These are phyloP conservation scores for Cyberlindnera mrakii DNA, from an alignment of 805 yeast genomes.

Conservation along the genomic window DNA sequence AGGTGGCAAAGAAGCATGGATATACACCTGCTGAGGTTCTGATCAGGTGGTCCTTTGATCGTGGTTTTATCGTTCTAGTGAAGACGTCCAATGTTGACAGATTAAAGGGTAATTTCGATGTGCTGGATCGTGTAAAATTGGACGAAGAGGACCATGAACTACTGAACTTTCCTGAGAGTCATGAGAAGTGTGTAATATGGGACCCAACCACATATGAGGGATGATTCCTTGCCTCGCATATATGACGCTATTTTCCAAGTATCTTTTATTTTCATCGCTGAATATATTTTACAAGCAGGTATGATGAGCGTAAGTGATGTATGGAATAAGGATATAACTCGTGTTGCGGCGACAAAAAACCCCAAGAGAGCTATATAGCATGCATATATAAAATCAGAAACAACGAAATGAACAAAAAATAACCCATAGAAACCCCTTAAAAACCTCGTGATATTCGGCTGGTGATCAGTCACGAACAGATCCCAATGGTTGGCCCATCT, in stretches of 20 bases:
- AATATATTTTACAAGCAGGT: too few species aligned
- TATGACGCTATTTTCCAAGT: too few species aligned
- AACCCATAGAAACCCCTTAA: neutral
- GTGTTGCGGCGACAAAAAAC: too few species aligned
- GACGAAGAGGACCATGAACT: conserved; percentile 33
- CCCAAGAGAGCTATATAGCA: too few species aligned
- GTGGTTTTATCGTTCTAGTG: conserved; percentile 67
- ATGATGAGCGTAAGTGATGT: too few species aligned
- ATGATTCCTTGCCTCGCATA: neutral
- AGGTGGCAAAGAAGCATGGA: conserved; percentile 41
- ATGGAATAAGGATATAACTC: too few species aligned
- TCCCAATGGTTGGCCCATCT: conserved; percentile 82
- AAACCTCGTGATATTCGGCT: neutral
- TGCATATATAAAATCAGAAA: neutral
- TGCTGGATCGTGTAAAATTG: conserved; percentile 40
- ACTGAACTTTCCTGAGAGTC: conserved; percentile 42
- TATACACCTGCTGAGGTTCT: conserved; percentile 57
- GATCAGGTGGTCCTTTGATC: conserved; percentile 66
- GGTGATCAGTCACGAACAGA: conserved; percentile 12
- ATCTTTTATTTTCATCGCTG: too few species aligned
- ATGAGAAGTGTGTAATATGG: conserved; percentile 65
- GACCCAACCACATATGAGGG: conserved; percentile 28
- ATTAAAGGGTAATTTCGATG: conserved; percentile 48
- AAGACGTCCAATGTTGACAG: conserved; percentile 53
- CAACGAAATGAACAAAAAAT: neutral